Evolutionary conservation across 108 stramenopile genomes (phyloP).

Genomic region (Pseudonitzschia multiseries): DNA sequence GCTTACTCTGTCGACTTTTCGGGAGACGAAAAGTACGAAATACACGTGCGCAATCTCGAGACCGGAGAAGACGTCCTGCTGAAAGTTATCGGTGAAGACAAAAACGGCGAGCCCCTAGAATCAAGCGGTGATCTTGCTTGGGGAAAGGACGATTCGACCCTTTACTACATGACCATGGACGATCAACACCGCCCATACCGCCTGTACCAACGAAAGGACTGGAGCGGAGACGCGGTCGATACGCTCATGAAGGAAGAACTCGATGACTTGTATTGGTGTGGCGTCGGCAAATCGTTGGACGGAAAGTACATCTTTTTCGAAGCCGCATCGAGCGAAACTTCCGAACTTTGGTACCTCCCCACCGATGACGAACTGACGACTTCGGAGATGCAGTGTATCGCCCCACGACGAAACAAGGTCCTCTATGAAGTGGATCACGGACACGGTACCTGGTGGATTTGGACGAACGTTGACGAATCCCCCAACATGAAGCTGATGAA

Average conservation of each 20-base stretch:
- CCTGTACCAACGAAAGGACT: conserved; percentile 50
- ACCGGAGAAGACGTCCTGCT: conserved; percentile 47
- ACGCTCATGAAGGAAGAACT: conserved; percentile 79
- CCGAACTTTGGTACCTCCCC: conserved; percentile 75
- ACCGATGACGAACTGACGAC: conserved; percentile 24
- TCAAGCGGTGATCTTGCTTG: conserved; percentile 64
- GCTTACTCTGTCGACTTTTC: conserved; percentile 89
- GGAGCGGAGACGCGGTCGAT: conserved; percentile 44
- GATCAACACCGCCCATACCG: conserved; percentile 74
- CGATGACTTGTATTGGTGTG: conserved; percentile 63
- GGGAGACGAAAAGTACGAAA: conserved; percentile 89
- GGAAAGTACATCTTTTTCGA: conserved; percentile 56
- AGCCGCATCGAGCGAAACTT: conserved; percentile 75
- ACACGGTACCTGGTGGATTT: conserved; percentile 69
- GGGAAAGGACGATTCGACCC: conserved; percentile 69
- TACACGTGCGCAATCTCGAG: conserved; percentile 70
- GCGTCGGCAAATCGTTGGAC: conserved; percentile 50
- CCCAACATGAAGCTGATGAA: conserved; percentile 73
- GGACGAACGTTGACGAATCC: conserved; percentile 59
- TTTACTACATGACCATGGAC: conserved; percentile 90
- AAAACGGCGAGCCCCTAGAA: conserved; percentile 51
- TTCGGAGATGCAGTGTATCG: conserved; percentile 56
- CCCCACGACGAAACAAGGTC: conserved; percentile 53
- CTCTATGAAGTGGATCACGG: conserved; percentile 68
- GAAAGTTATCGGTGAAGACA: conserved; percentile 26